Base-by-base conservation (phyloP, 176 grass and related monocot genomes). In the Puya raimondii region DNA sequence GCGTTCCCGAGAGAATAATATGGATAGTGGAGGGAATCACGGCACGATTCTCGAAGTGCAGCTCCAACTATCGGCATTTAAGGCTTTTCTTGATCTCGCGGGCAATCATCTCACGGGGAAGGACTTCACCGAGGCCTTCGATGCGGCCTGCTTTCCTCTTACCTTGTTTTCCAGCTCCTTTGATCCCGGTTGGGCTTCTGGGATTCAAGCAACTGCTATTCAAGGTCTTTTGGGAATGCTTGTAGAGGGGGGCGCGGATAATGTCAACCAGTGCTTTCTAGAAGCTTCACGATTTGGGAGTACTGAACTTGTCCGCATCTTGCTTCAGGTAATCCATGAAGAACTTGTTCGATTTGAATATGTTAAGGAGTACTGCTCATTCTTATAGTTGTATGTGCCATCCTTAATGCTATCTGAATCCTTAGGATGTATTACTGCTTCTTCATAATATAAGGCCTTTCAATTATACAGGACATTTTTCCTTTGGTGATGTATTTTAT, bases 221-320 rank as follows among this genome's bases (percentile, higher is more conserved):
- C 86, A 93, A 64, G 89, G 89, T 9, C 80, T 99, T 17, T 80
- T 99, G 56, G 94, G 91, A 48, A 76, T 99, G 78, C 81, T 99
- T 70, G 94, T 99, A 57, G 94, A 99, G 79, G 94, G 89, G 6
- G 94, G 94, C 6, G 94, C 94, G 50, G 94, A 99, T 63, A 99
- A 99, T 84, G 94, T 99, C 63, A 99, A 93, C 78, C 87, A 93
- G 79, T 99, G 94, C 77, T 93, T 99, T 85, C 86, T 99, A 74
- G 94, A 99, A 87, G 89, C 94, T 72, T 81, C 89, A 64, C 84
- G 87, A 49, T 99, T 93, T 77, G 94, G 94, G 50, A 99, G 89
- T 72, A 99, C 89, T 64, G 89, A 99, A 78, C 94, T 99, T 7
- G 94, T 93, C 11, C 81, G 74, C 52, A 91, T 99, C 78, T 92